These are phyloP conservation scores for Schizothecium vesticola DNA, from an alignment of 495 filamentous ascomycete genomes.

Conservation along the genomic window DNA sequence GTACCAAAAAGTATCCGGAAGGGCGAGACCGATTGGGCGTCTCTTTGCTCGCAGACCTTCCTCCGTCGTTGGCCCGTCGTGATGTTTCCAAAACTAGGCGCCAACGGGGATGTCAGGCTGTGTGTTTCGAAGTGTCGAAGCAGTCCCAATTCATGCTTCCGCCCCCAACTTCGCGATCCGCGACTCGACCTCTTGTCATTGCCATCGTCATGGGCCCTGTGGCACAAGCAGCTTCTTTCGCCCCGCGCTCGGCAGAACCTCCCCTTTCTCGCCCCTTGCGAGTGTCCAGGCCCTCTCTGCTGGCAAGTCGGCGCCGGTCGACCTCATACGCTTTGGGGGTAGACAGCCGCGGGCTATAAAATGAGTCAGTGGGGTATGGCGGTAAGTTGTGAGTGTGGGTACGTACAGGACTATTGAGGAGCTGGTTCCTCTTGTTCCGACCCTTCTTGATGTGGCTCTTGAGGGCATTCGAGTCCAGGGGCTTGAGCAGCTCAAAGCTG, in stretches of 20 bases:
- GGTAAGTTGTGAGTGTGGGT: neutral
- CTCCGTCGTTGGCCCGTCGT: neutral
- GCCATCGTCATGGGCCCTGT: neutral
- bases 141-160: neutral
- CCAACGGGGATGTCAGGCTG: neutral
- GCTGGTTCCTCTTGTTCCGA: slow-evolving; percentile 79
- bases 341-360: slow-evolving; percentile 38
- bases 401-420: slow-evolving; percentile 90
- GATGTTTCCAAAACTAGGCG: neutral
- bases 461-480: slow-evolving; percentile 89
- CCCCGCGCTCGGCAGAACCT: neutral
- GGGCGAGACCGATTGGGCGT: neutral
- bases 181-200: neutral
- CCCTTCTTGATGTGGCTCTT: slow-evolving; percentile 99
- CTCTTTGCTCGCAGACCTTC: neutral
- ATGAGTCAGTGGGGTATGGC: slow-evolving; percentile 14
- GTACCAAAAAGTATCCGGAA: neutral
- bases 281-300: neutral
- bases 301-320: neutral
- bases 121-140: neutral
- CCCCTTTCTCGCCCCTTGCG: neutral
- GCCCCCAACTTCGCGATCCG: neutral
- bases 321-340: slow-evolving; percentile 49
- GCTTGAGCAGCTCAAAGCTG: slow-evolving; percentile 95
- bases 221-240: neutral